phyloP scores from a whole-genome alignment of 768 basidiomycete species.

The Rhizopogon rudus region DNA sequence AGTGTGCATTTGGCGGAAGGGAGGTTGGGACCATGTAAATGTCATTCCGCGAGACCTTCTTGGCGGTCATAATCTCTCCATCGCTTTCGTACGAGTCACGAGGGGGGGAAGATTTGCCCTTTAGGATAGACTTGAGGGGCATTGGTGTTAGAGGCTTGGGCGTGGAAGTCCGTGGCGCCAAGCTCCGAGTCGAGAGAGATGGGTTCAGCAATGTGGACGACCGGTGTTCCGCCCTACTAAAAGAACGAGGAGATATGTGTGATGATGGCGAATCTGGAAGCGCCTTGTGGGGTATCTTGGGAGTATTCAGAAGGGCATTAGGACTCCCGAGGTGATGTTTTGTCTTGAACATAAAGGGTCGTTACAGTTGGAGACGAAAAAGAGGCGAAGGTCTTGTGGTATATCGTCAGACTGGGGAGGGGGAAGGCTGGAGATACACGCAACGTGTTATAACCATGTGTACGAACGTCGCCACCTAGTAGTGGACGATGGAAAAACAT shows the following conservation, averaged over 20 bases:
- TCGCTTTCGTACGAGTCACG: slow-evolving; percentile 27
- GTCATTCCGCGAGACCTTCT: slow-evolving; percentile 13
- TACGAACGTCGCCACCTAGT: background rate
- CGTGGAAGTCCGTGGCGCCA: background rate
- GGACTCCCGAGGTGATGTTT: background rate
- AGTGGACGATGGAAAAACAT: slow-evolving; percentile 3
- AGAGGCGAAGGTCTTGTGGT: slow-evolving; percentile 18
- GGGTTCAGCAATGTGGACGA: background rate
- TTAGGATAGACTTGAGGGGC: slow-evolving; percentile 26
- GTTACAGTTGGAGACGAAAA: background rate
- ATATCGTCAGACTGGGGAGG: slow-evolving; percentile 8
- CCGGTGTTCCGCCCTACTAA: background rate
- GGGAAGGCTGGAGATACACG: slow-evolving; percentile 4
- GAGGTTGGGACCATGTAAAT: slow-evolving; percentile 17
- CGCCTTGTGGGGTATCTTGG: background rate
- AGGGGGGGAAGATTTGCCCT: slow-evolving; percentile 15
- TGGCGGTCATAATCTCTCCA: slow-evolving; percentile 16
- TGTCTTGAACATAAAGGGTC: slow-evolving; percentile 1
- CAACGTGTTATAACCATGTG: slow-evolving; percentile 1
- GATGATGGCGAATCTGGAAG: background rate
- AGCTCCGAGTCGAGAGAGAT: background rate
- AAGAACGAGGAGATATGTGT: background rate
- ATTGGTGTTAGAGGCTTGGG: background rate
- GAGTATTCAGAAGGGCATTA: background rate
- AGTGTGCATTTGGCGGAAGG: slow-evolving; percentile 17